Conservation (phyloP, 768 basidiomycete genomes). For the Tulasnella sp. region DNA sequence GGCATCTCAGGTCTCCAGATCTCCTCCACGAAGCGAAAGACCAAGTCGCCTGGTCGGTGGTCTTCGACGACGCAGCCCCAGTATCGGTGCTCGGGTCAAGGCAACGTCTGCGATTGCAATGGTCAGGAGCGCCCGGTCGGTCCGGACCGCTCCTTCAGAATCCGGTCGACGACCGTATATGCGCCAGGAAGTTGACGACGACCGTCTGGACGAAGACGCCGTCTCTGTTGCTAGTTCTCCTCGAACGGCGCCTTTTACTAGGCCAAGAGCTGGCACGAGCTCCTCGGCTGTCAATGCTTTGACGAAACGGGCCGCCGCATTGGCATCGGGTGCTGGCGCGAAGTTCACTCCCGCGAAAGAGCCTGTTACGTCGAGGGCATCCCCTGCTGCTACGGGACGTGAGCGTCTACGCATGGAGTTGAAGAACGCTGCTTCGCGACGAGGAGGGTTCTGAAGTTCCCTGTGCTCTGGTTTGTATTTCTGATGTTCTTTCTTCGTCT, state of each 20-base stretch:
- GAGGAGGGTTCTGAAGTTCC: not conserved
- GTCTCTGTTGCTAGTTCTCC: not conserved
- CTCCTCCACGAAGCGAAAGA: not conserved
- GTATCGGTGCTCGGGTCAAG: not conserved
- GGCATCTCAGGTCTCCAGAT: not conserved
- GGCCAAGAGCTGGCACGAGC: not conserved
- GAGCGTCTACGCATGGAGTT: not conserved
- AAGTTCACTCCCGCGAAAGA: not conserved
- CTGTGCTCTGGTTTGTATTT: not conserved
- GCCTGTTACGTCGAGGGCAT: not conserved
- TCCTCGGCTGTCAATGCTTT: not conserved
- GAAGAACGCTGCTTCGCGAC: not conserved
- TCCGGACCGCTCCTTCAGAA: not conserved
- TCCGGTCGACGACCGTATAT: not conserved
- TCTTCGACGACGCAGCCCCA: not conserved
- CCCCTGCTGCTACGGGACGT: not conserved
- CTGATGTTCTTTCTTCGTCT: not conserved
- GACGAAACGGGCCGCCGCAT: not conserved
- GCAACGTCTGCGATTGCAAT: not conserved
- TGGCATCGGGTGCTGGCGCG: not conserved
- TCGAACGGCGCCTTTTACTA: not conserved
- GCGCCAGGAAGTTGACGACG: not conserved
- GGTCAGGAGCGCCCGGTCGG: not conserved
- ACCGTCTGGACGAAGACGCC: not conserved
- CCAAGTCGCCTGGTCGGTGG: not conserved